These are phyloP conservation scores for Coriaria nepalensis DNA, from an alignment of 306 rosid species.

Conservation along the genomic window DNA sequence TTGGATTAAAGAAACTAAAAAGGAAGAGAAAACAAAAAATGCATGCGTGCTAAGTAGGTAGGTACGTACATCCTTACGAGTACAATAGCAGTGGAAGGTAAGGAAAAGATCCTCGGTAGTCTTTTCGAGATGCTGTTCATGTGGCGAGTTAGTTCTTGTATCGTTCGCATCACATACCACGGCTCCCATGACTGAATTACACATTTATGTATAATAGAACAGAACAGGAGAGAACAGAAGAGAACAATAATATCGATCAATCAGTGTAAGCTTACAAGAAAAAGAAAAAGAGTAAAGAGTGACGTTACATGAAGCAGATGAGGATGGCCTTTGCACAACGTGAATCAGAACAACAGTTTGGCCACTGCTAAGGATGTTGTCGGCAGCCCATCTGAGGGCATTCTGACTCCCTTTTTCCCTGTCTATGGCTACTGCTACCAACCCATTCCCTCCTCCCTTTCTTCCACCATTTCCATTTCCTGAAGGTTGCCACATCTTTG, in stretches of 20 bases:
- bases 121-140: slow-evolving; percentile 34
- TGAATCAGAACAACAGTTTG: slow-evolving; percentile 63
- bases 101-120: slow-evolving; percentile 47
- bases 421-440: slow-evolving; percentile 70
- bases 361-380: slow-evolving; percentile 45
- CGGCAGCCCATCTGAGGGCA: slow-evolving; percentile 86
- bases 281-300: slow-evolving; percentile 5
- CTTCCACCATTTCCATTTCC: slow-evolving; percentile 22
- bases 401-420: slow-evolving; percentile 72
- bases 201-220: too few relatives aligned
- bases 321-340: slow-evolving; percentile 30
- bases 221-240: slow-evolving; percentile 1
- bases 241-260: background rate
- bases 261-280: background rate
- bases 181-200: slow-evolving; percentile 38
- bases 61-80: slow-evolving; percentile 72
- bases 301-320: slow-evolving; percentile 22
- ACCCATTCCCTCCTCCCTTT: slow-evolving; percentile 49
- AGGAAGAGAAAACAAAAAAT: background rate
- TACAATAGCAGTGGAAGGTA: slow-evolving; percentile 83
- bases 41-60: background rate
- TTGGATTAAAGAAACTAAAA: background rate
- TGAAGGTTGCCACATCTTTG: slow-evolving; percentile 49
- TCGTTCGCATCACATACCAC: slow-evolving; percentile 29
- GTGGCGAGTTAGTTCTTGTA: slow-evolving; percentile 28